These are phyloP conservation scores for Trichoderma citrinoviride DNA, from an alignment of 2,329 filamentous ascomycete species.

Conservation along the genomic window DNA sequence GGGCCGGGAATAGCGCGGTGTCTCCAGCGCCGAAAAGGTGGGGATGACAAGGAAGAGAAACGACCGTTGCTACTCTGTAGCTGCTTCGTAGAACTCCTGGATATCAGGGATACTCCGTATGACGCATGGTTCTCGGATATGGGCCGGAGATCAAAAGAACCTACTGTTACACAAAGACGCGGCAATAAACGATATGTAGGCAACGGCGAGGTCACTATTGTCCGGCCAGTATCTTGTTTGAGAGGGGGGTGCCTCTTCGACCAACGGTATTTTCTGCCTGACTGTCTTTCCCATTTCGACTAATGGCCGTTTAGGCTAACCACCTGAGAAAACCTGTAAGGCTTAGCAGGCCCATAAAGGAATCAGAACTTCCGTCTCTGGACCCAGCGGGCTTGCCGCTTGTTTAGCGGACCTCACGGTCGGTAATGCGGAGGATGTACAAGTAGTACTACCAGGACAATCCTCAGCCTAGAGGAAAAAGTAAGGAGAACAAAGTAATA, in stretches of 20 bases:
- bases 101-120: not conserved
- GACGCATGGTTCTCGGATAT: not conserved
- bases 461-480: not conserved
- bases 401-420: slow-evolving; percentile 12
- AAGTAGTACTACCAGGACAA: not conserved
- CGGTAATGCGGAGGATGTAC: slow-evolving; percentile 13
- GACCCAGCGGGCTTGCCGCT: not conserved
- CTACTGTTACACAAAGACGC: not conserved
- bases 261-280: not conserved
- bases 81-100: not conserved
- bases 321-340: not conserved
- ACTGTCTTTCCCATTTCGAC: not conserved
- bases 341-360: slow-evolving; percentile 4
- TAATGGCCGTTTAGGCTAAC: not conserved
- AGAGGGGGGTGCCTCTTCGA: not conserved
- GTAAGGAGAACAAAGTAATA: not conserved
- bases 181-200: not conserved
- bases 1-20: slow-evolving; percentile 1
- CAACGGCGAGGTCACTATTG: not conserved
- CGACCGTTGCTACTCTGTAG: not conserved
- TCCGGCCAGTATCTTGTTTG: not conserved
- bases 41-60: not conserved
- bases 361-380: not conserved
- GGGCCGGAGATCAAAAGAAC: not conserved
- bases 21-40: not conserved